A percentile compares a stretch with the other conserved stretches of the same genome.
phyloP scores from a whole-genome alignment of 352 stramenopile species.

The Saprolegnia diclina region DNA sequence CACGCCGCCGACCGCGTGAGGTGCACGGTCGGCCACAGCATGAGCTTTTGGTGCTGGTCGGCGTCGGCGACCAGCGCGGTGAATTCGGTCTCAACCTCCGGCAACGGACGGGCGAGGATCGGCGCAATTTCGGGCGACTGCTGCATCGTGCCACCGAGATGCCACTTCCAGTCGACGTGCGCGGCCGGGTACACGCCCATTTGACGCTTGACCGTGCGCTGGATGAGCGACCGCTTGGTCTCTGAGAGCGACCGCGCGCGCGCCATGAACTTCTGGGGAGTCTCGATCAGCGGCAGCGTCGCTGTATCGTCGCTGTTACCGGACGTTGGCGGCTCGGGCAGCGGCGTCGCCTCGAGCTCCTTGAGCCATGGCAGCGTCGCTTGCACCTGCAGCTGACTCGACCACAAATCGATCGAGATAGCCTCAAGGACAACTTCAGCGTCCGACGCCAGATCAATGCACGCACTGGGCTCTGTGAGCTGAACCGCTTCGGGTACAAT shows the following conservation, averaged over 20 bases:
- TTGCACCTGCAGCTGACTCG: conserved; percentile 75
- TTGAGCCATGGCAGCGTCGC: conserved; percentile 67
- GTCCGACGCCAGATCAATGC: conserved; percentile 31
- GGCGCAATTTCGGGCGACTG: conserved; percentile 57
- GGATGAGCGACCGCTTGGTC: conserved; percentile 28
- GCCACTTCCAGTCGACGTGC: conserved; percentile 64
- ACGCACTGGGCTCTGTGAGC: neutral
- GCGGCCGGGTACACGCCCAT: conserved; percentile 66
- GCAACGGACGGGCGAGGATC: conserved; percentile 56
- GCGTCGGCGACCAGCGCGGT: conserved; percentile 53
- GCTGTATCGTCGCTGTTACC: neutral
- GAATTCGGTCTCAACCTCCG: conserved; percentile 58
- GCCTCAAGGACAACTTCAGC: conserved; percentile 78
- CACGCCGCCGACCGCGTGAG: conserved; percentile 78
- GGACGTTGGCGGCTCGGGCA: conserved; percentile 9
- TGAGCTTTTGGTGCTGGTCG: conserved; percentile 53
- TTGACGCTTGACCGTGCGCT: conserved; percentile 62
- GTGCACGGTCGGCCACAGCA: conserved; percentile 68
- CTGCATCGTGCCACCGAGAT: conserved; percentile 59
- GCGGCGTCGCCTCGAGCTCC: conserved; percentile 31
- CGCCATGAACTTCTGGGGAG: conserved; percentile 11
- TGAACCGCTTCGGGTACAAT: conserved; percentile 16
- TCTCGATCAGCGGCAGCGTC: neutral
- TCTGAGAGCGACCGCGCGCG: conserved; percentile 12
- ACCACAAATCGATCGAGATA: conserved; percentile 83